Evolutionary conservation across 2,329 filamentous ascomycete species (phyloP), one percentile per base, ranked within the genome.

Genomic region (Epichloe festucae): DNA sequence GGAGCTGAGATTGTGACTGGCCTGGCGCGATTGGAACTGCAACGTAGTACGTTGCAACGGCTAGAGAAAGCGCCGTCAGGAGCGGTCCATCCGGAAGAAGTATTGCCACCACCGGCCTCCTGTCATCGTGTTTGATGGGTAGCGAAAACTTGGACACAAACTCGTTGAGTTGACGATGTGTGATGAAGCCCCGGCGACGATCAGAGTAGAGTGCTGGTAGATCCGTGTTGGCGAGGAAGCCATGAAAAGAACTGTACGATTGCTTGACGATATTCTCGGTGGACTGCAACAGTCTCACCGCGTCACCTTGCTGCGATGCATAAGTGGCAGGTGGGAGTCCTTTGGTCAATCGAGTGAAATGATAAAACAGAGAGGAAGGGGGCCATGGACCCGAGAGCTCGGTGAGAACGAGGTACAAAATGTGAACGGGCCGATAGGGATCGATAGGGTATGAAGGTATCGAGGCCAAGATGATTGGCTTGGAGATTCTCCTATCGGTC

Each of bases 61-160:
- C 57, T 6, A 59, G 23, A n/a, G 53, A 58, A 12, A 57, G 50
- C 7, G 57, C 56, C 10, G 56, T 55, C 19, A 58, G 46, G 6
- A 59, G 48, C 4, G 57, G 56, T 7, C 56, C 55, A 31, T 57
- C 56, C 1, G 57, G 56, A 1, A 59, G 38, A 12, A 55, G 48
- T 40, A 59, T 53, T 8, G 56, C 36, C 48, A 57, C 52, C 4
- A 41, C 46, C 3, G 42, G n/a, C 42, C 21, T 49, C 19, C 15
- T 35, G 17, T 46, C 46, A 5, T 38, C 14, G 17, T 46, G 5
- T 6, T n/a, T 23, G 10, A 46, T 10, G 2, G 51, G 51, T 7
- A 52, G 46, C 36, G 46, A 19, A 23, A 52, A 52, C 11, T 23
- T 34, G 14, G 48, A 15, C 21, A 52, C 35, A n/a, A 52, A 49